Evolutionary conservation across 1,139 yeast species (phyloP).

Genomic region (Taiozyma sp.): DNA sequence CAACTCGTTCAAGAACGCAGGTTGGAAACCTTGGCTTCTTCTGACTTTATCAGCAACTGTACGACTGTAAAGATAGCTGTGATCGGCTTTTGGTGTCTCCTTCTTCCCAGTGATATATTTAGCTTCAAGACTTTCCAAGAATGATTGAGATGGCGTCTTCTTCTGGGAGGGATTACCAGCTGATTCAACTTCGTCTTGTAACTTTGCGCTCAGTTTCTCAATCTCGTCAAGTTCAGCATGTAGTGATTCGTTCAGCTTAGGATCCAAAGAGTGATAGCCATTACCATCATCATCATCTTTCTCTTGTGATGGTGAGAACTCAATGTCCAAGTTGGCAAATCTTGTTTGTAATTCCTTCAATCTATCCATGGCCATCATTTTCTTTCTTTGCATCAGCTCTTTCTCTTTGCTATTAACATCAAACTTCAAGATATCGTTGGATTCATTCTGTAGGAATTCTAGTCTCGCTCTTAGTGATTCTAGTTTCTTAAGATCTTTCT

Average conservation of each 20-base stretch:
- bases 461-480: conserved; percentile 52
- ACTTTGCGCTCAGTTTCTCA: conserved; percentile 17
- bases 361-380: conserved; percentile 60
- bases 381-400: conserved; percentile 53
- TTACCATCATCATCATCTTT: background rate
- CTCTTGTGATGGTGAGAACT: conserved; percentile 29
- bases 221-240: conserved; percentile 23
- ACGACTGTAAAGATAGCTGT: conserved; percentile 10
- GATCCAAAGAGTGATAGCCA: conserved; percentile 22
- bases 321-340: conserved; percentile 56
- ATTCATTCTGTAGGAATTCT: conserved; percentile 59
- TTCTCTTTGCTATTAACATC: conserved; percentile 44
- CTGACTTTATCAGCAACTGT: conserved; percentile 28
- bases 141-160: conserved; percentile 20
- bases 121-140: conserved; percentile 36
- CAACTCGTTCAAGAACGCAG: conserved; percentile 53
- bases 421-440: conserved; percentile 67
- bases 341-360: conserved; percentile 55
- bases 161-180: background rate
- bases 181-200: conserved; percentile 13
- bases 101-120: conserved; percentile 45
- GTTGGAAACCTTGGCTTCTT: conserved; percentile 37
- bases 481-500: conserved; percentile 35
- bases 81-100: conserved; percentile 17
- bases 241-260: conserved; percentile 19